Evolutionary conservation across 176 grass and related monocot species (phyloP), one percentile per base, ranked within the genome.

Genomic region (Oryza meyeriana): DNA sequence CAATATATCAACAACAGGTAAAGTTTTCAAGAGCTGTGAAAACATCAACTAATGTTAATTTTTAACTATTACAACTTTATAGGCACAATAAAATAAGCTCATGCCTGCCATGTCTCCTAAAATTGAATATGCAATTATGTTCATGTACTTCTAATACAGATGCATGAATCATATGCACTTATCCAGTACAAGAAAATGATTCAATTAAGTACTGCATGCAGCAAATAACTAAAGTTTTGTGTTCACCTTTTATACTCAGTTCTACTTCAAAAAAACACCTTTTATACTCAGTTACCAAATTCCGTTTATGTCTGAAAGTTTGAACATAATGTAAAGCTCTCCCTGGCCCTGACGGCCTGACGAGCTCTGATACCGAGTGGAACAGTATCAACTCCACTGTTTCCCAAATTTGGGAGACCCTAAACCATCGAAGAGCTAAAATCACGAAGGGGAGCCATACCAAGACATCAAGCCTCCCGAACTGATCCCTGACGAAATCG

Each of bases 401-500:
- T 65, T 31, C 63, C 45, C 63, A 67, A 77, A 86, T 72, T 61
- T 13, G 47, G 14, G 0, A 17, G 61, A 7, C 32, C 71, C 24
- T 39, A 33, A 81, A 81, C 11, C 68, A 28, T 34, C 25, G 72
- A 28, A 80, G 10, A 9, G 47, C 0, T 4, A 18, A 42, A 64
- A 39, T 10, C 26, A 3, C 62, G 61, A 75, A 4, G 38, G 26
- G 10, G 12, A 82, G 3, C 22, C 64, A 75, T 89, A 93, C 94
- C 83, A 93, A 76, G 76, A 97, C 80, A 58, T 93, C 88, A 35
- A 97, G 91, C 81, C 67, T 85, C 12, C 88, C 83, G 1, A 93
- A 97, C 36, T 77, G 86, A 61, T 18, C 71, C 44, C 72, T 83
- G 39, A 97, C 22, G 76, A 93, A 97, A 55, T 89, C 66, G 4